These are phyloP conservation scores for Penicillium pulvis DNA, from an alignment of 495 filamentous ascomycete species.

Conservation along the genomic window DNA sequence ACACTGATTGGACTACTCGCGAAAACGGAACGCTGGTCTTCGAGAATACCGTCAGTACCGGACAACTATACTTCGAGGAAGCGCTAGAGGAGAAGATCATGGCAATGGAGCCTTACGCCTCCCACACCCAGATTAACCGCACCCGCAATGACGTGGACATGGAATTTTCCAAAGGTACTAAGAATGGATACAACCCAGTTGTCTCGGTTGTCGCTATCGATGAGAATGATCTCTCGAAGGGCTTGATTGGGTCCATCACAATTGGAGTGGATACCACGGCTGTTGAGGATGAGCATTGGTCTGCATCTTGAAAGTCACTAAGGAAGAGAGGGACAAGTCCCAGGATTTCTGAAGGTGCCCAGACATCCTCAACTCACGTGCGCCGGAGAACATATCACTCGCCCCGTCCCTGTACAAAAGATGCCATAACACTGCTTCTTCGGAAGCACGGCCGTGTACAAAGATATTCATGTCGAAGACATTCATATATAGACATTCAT, in stretches of 20 bases:
- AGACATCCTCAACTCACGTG: no score
- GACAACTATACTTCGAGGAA: slow-evolving; percentile 59
- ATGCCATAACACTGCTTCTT: no score
- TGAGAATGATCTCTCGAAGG: slow-evolving; percentile 44
- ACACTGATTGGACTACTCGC: slow-evolving; percentile 21
- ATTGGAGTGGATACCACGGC: slow-evolving; percentile 24
- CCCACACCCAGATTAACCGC: slow-evolving; percentile 7
- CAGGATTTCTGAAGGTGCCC: no score
- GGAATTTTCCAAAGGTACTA: slow-evolving; percentile 37
- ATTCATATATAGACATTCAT: no score
- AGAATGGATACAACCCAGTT: slow-evolving; percentile 48
- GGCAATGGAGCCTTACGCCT: slow-evolving; percentile 16
- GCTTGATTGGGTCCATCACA: slow-evolving; percentile 42
- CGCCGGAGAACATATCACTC: no score
- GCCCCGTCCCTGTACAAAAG: no score
- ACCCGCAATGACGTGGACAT: slow-evolving; percentile 14
- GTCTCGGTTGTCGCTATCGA: slow-evolving; percentile 53
- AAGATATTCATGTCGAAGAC: no score
- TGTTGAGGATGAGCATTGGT: slow-evolving; percentile 5
- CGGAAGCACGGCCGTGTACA: no score
- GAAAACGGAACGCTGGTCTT: slow-evolving; percentile 21
- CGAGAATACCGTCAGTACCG: slow-evolving; percentile 26
- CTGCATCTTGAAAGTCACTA: no score
- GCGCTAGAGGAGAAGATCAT: slow-evolving; percentile 43
- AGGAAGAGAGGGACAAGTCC: no score